Conservation (phyloP, 164 flowering plant species). For the Magnolia sinica region DNA sequence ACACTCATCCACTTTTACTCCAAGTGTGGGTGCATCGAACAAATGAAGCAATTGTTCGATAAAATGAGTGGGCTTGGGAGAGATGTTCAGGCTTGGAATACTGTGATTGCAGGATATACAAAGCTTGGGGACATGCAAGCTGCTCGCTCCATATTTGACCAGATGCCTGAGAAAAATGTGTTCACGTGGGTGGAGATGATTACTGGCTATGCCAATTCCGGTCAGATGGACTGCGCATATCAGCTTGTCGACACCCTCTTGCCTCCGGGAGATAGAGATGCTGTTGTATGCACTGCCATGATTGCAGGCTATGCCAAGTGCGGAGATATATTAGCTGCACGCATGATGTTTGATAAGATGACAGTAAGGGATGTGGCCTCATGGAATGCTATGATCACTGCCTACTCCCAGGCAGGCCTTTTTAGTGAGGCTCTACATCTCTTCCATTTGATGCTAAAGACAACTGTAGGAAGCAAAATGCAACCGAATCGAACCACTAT, state of each 20-base stretch:
- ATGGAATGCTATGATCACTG: constrained; percentile 24
- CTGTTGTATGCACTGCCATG: constrained; percentile 22
- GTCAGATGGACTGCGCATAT: constrained; percentile 17
- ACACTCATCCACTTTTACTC: constrained; percentile 19
- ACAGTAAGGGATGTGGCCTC: constrained; percentile 18
- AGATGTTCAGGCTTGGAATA: constrained; percentile 23
- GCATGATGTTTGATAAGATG: constrained; percentile 18
- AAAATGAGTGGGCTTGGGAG: constrained; percentile 11
- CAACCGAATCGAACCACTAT: constrained; percentile 19
- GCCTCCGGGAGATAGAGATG: constrained; percentile 3
- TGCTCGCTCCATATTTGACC: constrained; percentile 14
- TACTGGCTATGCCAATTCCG: constrained; percentile 14
- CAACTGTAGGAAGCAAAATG: neutral
- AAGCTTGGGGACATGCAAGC: constrained; percentile 15
- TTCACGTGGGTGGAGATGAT: constrained; percentile 21
- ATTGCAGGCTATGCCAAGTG: constrained; percentile 21
- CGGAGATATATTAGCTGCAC: constrained; percentile 11
- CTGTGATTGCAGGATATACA: constrained; percentile 15
- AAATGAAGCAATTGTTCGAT: constrained; percentile 10
- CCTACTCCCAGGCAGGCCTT: constrained; percentile 14
- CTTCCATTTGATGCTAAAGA: constrained; percentile 15
- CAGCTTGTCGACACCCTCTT: constrained; percentile 10
- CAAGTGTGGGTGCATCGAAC: constrained; percentile 4
- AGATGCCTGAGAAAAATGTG: constrained; percentile 17
- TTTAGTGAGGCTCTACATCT: constrained; percentile 17